Conservation (phyloP, 805 yeast genomes). For the Zygoascus ofunaensis region DNA sequence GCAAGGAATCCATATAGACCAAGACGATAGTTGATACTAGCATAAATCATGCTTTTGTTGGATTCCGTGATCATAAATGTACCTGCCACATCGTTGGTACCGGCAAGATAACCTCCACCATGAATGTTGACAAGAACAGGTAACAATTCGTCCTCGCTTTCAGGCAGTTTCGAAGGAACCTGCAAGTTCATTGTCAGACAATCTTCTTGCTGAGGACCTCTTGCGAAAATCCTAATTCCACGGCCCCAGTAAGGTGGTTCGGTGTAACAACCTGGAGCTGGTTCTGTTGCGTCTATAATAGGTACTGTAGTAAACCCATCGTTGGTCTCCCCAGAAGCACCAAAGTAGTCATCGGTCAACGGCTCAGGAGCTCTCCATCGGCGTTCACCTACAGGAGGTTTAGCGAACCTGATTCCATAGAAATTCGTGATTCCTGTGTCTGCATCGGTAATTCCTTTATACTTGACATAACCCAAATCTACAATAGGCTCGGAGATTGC, state of each 20-base stretch:
- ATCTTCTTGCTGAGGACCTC: slow-evolving; percentile 2
- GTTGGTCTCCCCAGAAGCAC: not conserved
- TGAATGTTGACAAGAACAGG: slow-evolving; percentile 28
- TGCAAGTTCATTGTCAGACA: slow-evolving; percentile 8
- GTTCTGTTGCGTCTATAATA: slow-evolving; percentile 5
- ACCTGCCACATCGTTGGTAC: slow-evolving; percentile 19
- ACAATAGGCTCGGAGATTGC: slow-evolving; percentile 10
- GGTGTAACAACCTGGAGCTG: slow-evolving; percentile 4
- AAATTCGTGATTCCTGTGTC: not conserved
- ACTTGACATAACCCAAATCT: not conserved
- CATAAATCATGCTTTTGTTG: slow-evolving; percentile 18
- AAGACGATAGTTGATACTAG: slow-evolving; percentile 27
- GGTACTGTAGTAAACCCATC: not conserved
- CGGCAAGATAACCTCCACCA: slow-evolving; percentile 29
- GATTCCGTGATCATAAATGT: slow-evolving; percentile 11
- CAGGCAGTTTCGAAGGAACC: not conserved
- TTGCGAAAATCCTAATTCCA: not conserved
- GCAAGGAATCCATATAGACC: slow-evolving; percentile 30
- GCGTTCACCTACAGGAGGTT: slow-evolving; percentile 9
- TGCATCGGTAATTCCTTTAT: not conserved
- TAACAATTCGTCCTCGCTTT: not conserved
- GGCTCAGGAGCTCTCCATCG: slow-evolving; percentile 11
- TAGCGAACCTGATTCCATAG: slow-evolving; percentile 11
- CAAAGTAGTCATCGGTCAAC: not conserved
- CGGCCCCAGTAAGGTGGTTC: slow-evolving; percentile 2